Evolutionary conservation across 208 protist genomes (phyloP).

Genomic region (Acanthamoeba sp.): DNA sequence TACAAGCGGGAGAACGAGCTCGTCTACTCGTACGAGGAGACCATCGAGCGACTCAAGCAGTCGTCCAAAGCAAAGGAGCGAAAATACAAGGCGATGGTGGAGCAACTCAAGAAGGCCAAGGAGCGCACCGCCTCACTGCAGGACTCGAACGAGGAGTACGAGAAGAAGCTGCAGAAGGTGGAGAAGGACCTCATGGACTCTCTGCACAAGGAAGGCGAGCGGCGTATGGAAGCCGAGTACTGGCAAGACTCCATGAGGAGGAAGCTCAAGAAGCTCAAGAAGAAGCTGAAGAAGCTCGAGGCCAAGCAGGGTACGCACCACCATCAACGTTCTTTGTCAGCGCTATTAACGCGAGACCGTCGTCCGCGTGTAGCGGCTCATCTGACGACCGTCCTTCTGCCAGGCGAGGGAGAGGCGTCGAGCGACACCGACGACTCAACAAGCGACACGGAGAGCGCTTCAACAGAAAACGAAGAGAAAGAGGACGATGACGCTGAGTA

Average conservation of each 20-base stretch:
- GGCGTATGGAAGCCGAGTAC: slow-evolving; percentile 55
- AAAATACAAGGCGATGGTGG: not conserved
- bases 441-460: not conserved
- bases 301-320: not conserved
- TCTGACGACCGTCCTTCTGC: too few relatives aligned
- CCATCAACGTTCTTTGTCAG: not conserved
- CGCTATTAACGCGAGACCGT: too few relatives aligned
- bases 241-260: slow-evolving; percentile 56
- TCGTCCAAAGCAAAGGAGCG: not conserved
- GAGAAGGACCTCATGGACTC: slow-evolving; percentile 62
- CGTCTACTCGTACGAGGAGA: slow-evolving; percentile 56
- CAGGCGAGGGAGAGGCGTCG: not conserved
- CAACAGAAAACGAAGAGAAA: not conserved
- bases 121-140: not conserved
- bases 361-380: too few relatives aligned
- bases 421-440: not conserved
- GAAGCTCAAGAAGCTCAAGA: slow-evolving; percentile 62
- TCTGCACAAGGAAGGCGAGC: slow-evolving; percentile 47
- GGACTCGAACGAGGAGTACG: slow-evolving; percentile 63
- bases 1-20: slow-evolving; percentile 56
- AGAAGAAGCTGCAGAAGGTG: slow-evolving; percentile 62
- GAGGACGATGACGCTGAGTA: not conserved
- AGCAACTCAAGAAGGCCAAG: not conserved
- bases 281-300: slow-evolving; percentile 33
- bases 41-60: slow-evolving; percentile 29